Conservation (phyloP, 2,329 filamentous ascomycete genomes). For the Knoxdaviesia proteae region DNA sequence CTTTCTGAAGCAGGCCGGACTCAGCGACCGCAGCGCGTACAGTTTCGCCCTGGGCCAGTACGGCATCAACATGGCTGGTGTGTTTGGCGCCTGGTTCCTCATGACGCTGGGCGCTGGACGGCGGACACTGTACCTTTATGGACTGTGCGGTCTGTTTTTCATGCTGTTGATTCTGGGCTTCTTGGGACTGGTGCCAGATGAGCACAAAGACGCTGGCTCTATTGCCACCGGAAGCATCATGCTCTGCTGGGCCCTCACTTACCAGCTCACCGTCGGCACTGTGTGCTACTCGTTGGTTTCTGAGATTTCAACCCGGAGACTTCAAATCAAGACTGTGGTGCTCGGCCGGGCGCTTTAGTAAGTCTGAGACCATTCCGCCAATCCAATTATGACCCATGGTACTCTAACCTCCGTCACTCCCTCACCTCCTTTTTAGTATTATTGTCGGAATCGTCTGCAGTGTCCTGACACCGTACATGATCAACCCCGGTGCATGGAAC, state of each 20-base stretch:
- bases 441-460: slow-evolving; percentile 63
- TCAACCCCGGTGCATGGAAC: slow-evolving; percentile 71
- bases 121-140: slow-evolving; percentile 54
- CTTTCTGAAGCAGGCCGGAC: slow-evolving; percentile 38
- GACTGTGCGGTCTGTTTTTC: slow-evolving; percentile 47
- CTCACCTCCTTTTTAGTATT: slow-evolving; percentile 27
- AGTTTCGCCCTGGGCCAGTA: slow-evolving; percentile 43
- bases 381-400: background rate
- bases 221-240: slow-evolving; percentile 72
- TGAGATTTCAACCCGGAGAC: slow-evolving; percentile 60
- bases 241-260: slow-evolving; percentile 62
- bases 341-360: slow-evolving; percentile 59
- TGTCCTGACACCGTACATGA: slow-evolving; percentile 78
- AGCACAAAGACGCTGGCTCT: slow-evolving; percentile 37
- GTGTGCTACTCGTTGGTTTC: slow-evolving; percentile 78
- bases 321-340: slow-evolving; percentile 84
- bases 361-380: slow-evolving; percentile 9
- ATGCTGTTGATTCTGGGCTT: slow-evolving; percentile 77
- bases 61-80: slow-evolving; percentile 57
- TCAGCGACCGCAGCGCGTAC: slow-evolving; percentile 29
- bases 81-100: slow-evolving; percentile 63
- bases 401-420: slow-evolving; percentile 1
- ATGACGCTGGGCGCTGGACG: slow-evolving; percentile 60
- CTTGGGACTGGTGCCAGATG: slow-evolving; percentile 48
- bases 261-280: slow-evolving; percentile 73